Conservation (phyloP, 2,329 filamentous ascomycete species). For the Aspergillus sp. region DNA sequence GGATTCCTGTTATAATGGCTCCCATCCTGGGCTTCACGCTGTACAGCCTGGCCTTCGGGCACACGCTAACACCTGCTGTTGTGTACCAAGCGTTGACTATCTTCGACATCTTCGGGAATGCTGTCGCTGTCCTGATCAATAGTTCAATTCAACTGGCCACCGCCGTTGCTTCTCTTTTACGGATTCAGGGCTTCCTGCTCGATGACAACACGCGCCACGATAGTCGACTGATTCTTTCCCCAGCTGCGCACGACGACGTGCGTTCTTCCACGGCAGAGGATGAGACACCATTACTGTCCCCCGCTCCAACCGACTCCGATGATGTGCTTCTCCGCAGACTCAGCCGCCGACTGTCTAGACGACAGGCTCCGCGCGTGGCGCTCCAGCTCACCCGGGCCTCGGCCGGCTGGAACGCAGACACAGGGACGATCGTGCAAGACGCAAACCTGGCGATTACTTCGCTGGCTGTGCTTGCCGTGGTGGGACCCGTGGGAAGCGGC, state of each 20-base stretch:
- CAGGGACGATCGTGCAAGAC: neutral
- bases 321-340: neutral
- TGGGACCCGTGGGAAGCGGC: neutral
- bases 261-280: neutral
- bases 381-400: neutral
- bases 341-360: neutral
- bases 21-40: neutral
- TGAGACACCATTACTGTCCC: neutral
- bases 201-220: neutral
- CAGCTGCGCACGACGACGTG: neutral
- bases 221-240: neutral
- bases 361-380: neutral
- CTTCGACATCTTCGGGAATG: neutral
- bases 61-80: neutral
- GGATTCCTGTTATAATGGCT: neutral
- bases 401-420: neutral
- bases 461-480: neutral
- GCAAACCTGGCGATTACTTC: neutral
- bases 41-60: neutral
- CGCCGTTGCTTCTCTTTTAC: neutral
- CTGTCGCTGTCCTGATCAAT: neutral
- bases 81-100: neutral
- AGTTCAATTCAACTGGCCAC: neutral
- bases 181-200: neutral
- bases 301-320: neutral